Evolutionary conservation across 2,329 filamentous ascomycete genomes (phyloP), one percentile per base, ranked within the genome.

Genomic region (Dactylella cylindrospora): DNA sequence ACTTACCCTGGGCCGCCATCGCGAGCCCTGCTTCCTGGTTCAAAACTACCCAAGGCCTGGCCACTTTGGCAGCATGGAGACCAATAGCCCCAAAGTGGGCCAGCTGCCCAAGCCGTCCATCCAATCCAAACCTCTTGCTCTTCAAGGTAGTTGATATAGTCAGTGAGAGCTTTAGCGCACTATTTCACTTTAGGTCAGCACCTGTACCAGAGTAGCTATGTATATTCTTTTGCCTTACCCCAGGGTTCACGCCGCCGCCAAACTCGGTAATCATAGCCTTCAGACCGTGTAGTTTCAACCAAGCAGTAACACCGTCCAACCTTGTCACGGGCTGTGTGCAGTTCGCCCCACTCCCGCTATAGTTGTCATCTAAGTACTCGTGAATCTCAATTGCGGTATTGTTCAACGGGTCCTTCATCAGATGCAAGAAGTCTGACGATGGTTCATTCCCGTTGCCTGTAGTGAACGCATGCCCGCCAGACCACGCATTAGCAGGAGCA

Each of bases 331-430:
- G 71, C 38, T 72, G 70, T n/a, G 72, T 71, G 66, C 74, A 77
- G n/a, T 72, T 71, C 5, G 71, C 60, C 64, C 78, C 76, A 0
- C 68, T 64, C 22, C 77, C 77, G 35, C 74, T 76, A 50, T 73
- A 79, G 65, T 78, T 77, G 22, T 71, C 69, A 66, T 79, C 77
- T n/a, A 78, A 73, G 67, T 79, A 78, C 67, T 78, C 74, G 68
- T 79, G 77, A 66, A 78, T 76, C 64, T 79, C 76, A 40, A 79
- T 73, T 3, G 76, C 76, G 44, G 74, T 76, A 68, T 79, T 79
- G 46, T 75, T 74, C 3, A 71, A 52, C 6, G 77, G 76, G 62
- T 79, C 77, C n/a, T 60, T 68, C 45, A 78, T 74, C 50, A 74
- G 70, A 50, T 74, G 71, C 52, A 79, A 67, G 12, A 71, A 70